Conservation (phyloP, 2,329 filamentous ascomycete species). For the Graphilbum fragrans region DNA sequence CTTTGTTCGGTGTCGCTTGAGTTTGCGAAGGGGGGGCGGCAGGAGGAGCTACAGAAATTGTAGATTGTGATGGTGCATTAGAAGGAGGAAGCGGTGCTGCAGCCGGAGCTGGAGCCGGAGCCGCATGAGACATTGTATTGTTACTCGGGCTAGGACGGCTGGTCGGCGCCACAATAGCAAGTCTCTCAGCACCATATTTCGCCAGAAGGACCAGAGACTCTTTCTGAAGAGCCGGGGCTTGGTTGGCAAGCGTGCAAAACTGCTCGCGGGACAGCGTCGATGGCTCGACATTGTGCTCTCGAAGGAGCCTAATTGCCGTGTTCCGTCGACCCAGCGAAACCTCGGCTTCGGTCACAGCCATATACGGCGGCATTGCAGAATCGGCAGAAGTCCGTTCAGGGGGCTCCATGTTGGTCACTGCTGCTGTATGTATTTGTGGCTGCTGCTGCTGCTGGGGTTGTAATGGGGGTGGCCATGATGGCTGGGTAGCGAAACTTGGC, state of each 20-base stretch:
- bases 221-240: conserved; percentile 40
- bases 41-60: too few species aligned
- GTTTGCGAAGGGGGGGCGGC: background rate
- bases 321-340: conserved; percentile 1
- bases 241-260: conserved; percentile 48
- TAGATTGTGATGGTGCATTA: too few species aligned
- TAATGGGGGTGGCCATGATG: background rate
- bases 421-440: background rate
- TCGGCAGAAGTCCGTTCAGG: too few species aligned
- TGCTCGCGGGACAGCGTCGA: conserved; percentile 40
- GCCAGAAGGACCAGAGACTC: conserved; percentile 44
- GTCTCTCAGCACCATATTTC: conserved; percentile 42
- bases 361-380: conserved; percentile 2
- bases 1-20: too few species aligned
- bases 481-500: too few species aligned
- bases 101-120: too few species aligned
- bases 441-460: background rate
- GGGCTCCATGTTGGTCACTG: too few species aligned
- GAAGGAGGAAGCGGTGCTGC: too few species aligned
- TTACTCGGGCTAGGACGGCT: conserved; percentile 20
- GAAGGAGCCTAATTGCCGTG: conserved; percentile 29
- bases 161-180: conserved; percentile 43
- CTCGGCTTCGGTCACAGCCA: conserved; percentile 7
- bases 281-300: conserved; percentile 35
- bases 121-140: too few species aligned